Conservation (phyloP, 2,329 filamentous ascomycete genomes). For the Penicillium aurantiogriseum region DNA sequence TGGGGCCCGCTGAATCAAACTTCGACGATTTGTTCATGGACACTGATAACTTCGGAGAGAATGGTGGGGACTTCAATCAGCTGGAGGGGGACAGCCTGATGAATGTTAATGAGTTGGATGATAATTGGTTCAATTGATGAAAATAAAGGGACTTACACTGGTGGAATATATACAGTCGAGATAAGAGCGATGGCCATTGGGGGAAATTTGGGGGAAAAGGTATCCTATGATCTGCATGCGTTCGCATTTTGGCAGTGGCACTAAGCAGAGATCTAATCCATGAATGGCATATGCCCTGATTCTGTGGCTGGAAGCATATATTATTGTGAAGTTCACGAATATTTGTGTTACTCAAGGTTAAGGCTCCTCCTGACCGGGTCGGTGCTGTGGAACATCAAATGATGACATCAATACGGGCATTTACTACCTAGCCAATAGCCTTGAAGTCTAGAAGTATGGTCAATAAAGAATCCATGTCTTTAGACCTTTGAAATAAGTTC, state of each 20-base stretch:
- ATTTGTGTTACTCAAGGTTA: background rate
- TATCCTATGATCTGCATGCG: slow-evolving; percentile 13
- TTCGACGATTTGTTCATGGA: slow-evolving; percentile 49
- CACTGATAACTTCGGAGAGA: slow-evolving; percentile 37
- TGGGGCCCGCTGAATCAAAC: slow-evolving; percentile 43
- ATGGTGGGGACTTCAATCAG: slow-evolving; percentile 33
- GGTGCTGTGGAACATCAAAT: background rate
- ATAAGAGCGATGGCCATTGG: background rate
- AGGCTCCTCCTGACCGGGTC: background rate
- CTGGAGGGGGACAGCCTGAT: slow-evolving; percentile 39
- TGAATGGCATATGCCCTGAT: background rate
- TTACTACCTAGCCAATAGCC: background rate
- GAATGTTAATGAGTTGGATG: slow-evolving; percentile 43
- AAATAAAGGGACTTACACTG: background rate
- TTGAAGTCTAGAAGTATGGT: background rate
- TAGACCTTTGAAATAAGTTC: background rate
- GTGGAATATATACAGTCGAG: background rate
- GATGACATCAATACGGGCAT: background rate
- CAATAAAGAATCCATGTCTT: background rate
- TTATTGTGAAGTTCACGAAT: background rate
- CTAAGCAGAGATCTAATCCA: background rate
- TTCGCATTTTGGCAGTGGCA: slow-evolving; percentile 11
- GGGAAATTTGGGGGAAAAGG: background rate
- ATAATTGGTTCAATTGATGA: slow-evolving; percentile 40
- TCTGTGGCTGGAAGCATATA: background rate